Evolutionary conservation across 2,329 filamentous ascomycete species (phyloP), one percentile per base, ranked within the genome.

Genomic region (Aspergillus cejpii): DNA sequence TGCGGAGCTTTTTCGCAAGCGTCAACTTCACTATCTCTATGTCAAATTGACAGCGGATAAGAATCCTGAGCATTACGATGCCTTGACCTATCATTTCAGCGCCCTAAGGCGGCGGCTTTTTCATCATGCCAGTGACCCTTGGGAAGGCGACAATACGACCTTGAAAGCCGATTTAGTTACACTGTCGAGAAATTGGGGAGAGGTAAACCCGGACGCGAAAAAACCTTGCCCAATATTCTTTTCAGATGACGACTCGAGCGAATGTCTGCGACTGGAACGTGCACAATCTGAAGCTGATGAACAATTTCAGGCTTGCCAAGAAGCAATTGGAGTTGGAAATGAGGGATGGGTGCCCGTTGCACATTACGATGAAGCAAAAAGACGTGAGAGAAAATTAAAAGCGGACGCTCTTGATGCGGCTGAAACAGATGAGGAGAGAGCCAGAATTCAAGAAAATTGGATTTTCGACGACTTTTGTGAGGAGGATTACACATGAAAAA

Each of bases 111-210:
- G 31, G 1, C 51, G 52, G 23, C 42, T 58, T 12, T 61, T 55
- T 42, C 38, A 47, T n/a, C 50, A 49, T 23, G 56, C 59, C 0
- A 45, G 51, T 24, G 47, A 47, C n/a, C 59, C 57, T 4, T 62
- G 56, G 60, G 57, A 63, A 45, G 58, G 60, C 1, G 53, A 61
- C 31, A 51, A 44, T 38, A 20, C 56, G 0, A 47, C 53, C 2
- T 41, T 64, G n/a, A 60, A 56, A 39, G 40, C 50, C n/a, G 51
- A 55, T 41, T 44, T 61, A 5, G 47, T 61, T 14, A 43, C 26
- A 3, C 7, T 50, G 12, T 36, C 26, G 1, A 34, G 36, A 34
- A 50, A 51, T 6, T 60, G 54, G 57, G 43, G 36, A 5, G 37
- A 46, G 4, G 6, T 49, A 1, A 46, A 6, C 11, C 17, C 26